Conservation (phyloP, 2,329 filamentous ascomycete genomes). For the Grosmannia serpens region DNA sequence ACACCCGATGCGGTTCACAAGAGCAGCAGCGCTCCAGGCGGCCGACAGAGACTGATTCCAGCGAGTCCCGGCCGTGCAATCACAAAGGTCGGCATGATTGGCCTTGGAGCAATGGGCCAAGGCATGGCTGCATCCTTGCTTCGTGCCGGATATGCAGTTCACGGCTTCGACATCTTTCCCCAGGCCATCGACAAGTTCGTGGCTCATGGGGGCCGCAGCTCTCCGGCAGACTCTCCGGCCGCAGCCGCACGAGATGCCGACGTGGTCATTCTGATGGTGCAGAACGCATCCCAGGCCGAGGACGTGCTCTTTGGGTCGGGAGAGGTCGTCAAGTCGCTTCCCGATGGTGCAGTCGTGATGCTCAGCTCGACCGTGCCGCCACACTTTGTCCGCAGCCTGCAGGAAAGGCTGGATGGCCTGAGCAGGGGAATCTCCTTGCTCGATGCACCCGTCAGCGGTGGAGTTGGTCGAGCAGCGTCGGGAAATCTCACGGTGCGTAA, state of each 20-base stretch:
- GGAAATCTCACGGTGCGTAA: conserved; percentile 19
- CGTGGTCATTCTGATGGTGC: conserved; percentile 19
- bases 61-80: conserved; percentile 14
- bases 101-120: conserved; percentile 26
- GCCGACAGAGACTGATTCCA: conserved; percentile 11
- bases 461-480: conserved; percentile 23
- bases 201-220: conserved; percentile 13
- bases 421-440: conserved; percentile 19
- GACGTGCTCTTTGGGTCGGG: conserved; percentile 3
- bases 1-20: conserved; percentile 12
- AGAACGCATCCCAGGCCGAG: conserved; percentile 2
- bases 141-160: conserved; percentile 20
- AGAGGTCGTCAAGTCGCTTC: background rate
- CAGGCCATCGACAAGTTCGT: conserved; percentile 20
- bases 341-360: conserved; percentile 20
- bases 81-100: conserved; percentile 23
- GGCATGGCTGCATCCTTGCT: conserved; percentile 25
- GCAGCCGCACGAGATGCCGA: conserved; percentile 19
- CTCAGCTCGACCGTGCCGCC: conserved; percentile 26
- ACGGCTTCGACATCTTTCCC: conserved; percentile 22
- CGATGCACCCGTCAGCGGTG: conserved; percentile 26
- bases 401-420: conserved; percentile 11
- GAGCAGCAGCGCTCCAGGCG: background rate
- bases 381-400: conserved; percentile 15
- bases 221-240: conserved; percentile 15